These are phyloP conservation scores for Pichia nanzhaoensis DNA, from an alignment of 805 yeast species.

Conservation along the genomic window DNA sequence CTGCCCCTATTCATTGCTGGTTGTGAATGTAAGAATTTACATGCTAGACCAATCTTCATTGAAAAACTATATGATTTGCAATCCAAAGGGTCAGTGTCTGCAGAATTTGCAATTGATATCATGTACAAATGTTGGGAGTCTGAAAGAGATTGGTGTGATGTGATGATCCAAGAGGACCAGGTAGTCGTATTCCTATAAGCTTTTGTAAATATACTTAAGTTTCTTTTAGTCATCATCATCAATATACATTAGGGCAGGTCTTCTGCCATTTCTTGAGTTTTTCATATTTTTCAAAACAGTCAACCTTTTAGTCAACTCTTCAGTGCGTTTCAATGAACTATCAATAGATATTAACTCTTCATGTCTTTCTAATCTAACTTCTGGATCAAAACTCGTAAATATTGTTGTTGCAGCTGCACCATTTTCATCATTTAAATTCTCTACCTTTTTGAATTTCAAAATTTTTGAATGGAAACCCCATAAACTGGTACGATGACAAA, in stretches of 20 bases:
- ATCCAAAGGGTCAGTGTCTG: conserved; percentile 34
- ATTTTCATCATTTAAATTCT: conserved; percentile 32
- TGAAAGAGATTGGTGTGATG: conserved; percentile 45
- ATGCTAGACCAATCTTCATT: conserved; percentile 32
- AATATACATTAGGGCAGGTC: conserved; percentile 20
- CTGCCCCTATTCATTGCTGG: conserved; percentile 54
- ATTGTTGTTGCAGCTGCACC: conserved; percentile 17
- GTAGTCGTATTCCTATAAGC: conserved; percentile 39
- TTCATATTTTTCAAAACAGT: conserved; percentile 42
- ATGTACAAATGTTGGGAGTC: conserved; percentile 50
- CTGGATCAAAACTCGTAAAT: conserved; percentile 62
- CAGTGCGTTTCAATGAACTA: conserved; percentile 61
- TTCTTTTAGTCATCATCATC: conserved; percentile 19
- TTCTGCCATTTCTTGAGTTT: conserved; percentile 10
- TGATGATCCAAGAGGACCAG: conserved; percentile 36
- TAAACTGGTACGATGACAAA: conserved; percentile 84
- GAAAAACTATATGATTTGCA: conserved; percentile 37
- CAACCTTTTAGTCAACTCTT: conserved; percentile 59
- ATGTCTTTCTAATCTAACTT: conserved; percentile 63
- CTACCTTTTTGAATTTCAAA: conserved; percentile 47
- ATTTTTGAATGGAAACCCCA: conserved; percentile 88
- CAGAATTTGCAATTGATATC: conserved; percentile 29
- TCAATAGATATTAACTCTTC: conserved; percentile 71
- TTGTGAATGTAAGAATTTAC: conserved; percentile 42
- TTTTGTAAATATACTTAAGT: no score